These are phyloP conservation scores for Alternaria infectoria DNA, from an alignment of 2,329 filamentous ascomycete genomes.

Conservation along the genomic window DNA sequence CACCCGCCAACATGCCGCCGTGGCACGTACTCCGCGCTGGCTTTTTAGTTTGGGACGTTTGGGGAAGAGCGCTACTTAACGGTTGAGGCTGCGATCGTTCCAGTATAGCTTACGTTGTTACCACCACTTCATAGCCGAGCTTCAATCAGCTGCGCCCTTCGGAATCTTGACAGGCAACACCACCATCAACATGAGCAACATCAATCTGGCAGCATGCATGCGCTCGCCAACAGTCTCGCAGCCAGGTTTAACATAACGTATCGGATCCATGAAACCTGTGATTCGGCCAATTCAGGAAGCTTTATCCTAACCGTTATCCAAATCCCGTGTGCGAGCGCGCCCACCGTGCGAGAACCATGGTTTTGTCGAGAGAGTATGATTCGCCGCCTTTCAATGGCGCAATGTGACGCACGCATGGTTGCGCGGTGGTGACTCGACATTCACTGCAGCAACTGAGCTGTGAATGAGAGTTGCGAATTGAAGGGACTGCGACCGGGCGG, in stretches of 20 bases:
- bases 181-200: not conserved
- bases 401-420: not conserved
- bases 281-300: not conserved
- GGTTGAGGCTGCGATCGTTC: too few relatives aligned
- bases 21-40: not conserved
- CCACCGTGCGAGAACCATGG: not conserved
- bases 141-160: not conserved
- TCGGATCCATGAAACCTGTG: not conserved
- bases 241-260: rapidly evolving
- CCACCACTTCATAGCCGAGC: too few relatives aligned
- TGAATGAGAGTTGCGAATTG: not conserved
- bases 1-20: not conserved
- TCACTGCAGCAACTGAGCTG: not conserved
- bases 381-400: not conserved
- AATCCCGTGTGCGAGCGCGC: not conserved
- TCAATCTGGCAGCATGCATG: not conserved
- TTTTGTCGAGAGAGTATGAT: not conserved
- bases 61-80: too few relatives aligned
- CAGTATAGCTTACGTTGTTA: too few relatives aligned
- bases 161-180: not conserved
- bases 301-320: rapidly evolving
- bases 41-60: not conserved
- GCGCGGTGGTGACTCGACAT: not conserved
- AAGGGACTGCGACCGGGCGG: not conserved
- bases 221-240: not conserved